These are phyloP conservation scores for Cinchona pubescens DNA, from an alignment of 257 asterid genomes.

Conservation along the genomic window DNA sequence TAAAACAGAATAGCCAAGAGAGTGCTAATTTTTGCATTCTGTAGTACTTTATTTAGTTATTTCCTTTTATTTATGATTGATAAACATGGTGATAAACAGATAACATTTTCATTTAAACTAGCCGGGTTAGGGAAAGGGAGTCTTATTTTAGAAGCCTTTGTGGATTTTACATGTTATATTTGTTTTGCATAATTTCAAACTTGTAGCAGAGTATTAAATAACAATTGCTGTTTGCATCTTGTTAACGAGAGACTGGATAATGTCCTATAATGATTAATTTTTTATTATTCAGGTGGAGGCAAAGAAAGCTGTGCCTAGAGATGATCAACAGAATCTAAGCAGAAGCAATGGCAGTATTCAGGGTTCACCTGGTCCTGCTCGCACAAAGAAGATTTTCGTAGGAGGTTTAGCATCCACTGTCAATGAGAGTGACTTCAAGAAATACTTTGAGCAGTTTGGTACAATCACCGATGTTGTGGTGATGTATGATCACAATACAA, in stretches of 20 bases:
- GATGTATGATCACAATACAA: constrained; percentile 92
- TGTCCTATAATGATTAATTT: constrained; percentile 5
- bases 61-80: no score
- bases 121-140: background rate
- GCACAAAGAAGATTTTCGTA: constrained; percentile 78
- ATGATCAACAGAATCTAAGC: constrained; percentile 45
- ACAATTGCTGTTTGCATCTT: background rate
- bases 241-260: background rate
- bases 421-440: constrained; percentile 77
- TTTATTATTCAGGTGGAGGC: constrained; percentile 74
- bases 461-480: constrained; percentile 76
- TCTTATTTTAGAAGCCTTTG: background rate
- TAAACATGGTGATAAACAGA: no score
- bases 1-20: background rate
- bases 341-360: constrained; percentile 50
- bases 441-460: constrained; percentile 81
- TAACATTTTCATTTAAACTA: background rate
- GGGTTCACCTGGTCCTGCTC: constrained; percentile 68
- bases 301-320: constrained; percentile 90
- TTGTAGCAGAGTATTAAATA: background rate
- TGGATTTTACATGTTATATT: background rate
- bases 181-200: background rate
- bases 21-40: background rate
- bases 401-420: constrained; percentile 88
- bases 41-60: background rate